phyloP scores from a whole-genome alignment of 164 flowering plant species.

The Vitis amurensis region DNA sequence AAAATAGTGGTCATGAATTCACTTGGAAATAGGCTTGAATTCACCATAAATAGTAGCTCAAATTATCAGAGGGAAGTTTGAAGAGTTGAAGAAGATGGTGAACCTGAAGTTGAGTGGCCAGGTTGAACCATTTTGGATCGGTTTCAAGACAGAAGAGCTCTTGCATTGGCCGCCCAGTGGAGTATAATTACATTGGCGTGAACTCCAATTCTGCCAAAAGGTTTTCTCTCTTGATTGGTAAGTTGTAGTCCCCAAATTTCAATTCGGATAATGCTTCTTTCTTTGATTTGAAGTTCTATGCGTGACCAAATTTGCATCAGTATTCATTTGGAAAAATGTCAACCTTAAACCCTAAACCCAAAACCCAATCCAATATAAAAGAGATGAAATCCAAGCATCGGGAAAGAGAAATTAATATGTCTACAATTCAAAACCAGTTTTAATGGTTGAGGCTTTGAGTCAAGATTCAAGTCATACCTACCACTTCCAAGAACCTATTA shows the following conservation, averaged over 20 bases:
- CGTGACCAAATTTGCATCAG: background rate
- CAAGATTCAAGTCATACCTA: no score
- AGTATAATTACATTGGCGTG: constrained; percentile 33
- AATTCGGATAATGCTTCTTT: constrained; percentile 20
- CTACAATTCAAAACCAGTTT: no score
- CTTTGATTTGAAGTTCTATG: constrained; percentile 32
- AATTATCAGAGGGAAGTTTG: background rate
- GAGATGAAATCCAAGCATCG: no score
- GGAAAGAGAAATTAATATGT: no score
- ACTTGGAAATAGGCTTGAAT: no score
- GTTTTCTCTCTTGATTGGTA: constrained; percentile 45
- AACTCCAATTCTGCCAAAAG: constrained; percentile 38
- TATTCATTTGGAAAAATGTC: no score
- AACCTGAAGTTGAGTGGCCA: constrained; percentile 41
- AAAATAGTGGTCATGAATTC: no score
- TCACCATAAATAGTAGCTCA: no score
- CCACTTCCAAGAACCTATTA: no score
- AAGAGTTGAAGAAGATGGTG: background rate
- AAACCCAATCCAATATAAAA: no score
- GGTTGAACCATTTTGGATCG: constrained; percentile 32
- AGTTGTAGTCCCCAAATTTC: constrained; percentile 39
- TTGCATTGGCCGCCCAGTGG: constrained; percentile 36
- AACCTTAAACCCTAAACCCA: no score
- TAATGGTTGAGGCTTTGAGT: no score
- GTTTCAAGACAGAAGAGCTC: constrained; percentile 50